Evolutionary conservation across 805 yeast species (phyloP).

Genomic region (Kazachstania taianensis): DNA sequence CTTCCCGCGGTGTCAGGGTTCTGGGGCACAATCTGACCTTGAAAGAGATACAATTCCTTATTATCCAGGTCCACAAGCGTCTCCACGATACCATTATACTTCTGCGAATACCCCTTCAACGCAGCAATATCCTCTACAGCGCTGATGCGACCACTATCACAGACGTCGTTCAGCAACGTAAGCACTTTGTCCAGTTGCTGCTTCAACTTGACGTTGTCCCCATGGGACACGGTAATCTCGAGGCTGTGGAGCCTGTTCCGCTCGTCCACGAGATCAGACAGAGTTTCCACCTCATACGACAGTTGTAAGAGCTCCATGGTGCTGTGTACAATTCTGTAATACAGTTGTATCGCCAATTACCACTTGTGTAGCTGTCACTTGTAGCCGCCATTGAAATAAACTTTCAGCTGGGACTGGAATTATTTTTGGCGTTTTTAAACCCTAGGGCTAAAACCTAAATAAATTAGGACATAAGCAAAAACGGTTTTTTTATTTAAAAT

Average conservation of each 20-base stretch:
- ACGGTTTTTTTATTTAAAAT: too few species aligned
- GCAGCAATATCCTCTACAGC: constrained; percentile 4
- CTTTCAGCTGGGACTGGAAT: too few species aligned
- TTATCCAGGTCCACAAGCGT: background rate
- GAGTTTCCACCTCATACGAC: constrained; percentile 21
- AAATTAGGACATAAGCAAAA: too few species aligned
- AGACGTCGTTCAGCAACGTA: background rate
- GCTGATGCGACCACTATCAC: background rate
- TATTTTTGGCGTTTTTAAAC: too few species aligned
- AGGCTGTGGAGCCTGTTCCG: constrained; percentile 13
- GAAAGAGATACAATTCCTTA: background rate
- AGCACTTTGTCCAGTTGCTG: background rate
- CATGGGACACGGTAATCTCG: background rate
- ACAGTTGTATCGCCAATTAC: too few species aligned
- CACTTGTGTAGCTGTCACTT: too few species aligned
- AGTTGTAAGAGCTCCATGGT: too few species aligned
- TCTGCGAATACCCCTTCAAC: background rate
- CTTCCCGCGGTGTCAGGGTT: too few species aligned
- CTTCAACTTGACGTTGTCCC: background rate
- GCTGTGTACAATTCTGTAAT: too few species aligned
- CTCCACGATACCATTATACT: background rate
- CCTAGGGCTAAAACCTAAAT: too few species aligned
- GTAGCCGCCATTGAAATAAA: too few species aligned
- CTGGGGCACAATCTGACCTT: too few species aligned
- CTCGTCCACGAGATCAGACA: constrained; percentile 23